Evolutionary conservation across 1,139 yeast genomes (phyloP).

Genomic region (Tardiomyces digboiensis): DNA sequence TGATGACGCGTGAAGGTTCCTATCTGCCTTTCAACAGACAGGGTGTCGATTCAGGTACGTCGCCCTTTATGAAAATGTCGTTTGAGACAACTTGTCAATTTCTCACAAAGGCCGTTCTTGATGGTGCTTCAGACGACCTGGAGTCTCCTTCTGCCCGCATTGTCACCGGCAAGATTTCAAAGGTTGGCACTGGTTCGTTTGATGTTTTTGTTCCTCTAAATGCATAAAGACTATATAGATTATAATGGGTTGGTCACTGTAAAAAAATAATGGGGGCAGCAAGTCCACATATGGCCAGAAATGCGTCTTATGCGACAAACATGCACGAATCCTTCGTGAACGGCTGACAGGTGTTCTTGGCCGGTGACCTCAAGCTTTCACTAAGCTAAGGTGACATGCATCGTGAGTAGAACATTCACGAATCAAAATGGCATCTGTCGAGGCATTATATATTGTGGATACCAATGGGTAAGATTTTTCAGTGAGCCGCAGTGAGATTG

Average conservation of each 20-base stretch:
- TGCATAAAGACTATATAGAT: not conserved
- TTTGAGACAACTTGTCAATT: slow-evolving; percentile 98
- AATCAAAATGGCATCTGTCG: slow-evolving; percentile 35
- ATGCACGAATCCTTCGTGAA: too few species aligned
- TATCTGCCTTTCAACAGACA: slow-evolving; percentile 96
- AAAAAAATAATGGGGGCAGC: too few species aligned
- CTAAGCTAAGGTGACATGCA: too few species aligned
- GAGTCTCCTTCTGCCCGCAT: slow-evolving; percentile 94
- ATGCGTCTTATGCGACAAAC: too few species aligned
- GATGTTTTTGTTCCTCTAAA: slow-evolving; percentile 53
- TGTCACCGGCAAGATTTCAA: slow-evolving; percentile 84
- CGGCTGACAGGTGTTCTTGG: too few species aligned
- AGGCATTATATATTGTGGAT: slow-evolving; percentile 60
- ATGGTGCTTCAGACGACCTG: slow-evolving; percentile 80
- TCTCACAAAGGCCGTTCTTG: slow-evolving; percentile 91
- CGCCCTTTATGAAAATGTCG: slow-evolving; percentile 98
- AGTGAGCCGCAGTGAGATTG: slow-evolving; percentile 11
- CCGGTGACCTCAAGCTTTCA: too few species aligned
- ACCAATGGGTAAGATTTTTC: slow-evolving; percentile 30
- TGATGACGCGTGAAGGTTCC: slow-evolving; percentile 99
- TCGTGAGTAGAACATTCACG: too few species aligned
- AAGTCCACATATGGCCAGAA: too few species aligned
- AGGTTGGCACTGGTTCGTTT: slow-evolving; percentile 95
- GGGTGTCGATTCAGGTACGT: slow-evolving; percentile 93
- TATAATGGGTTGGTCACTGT: too few species aligned